Evolutionary conservation across 2,329 filamentous ascomycete species (phyloP).

Genomic region (Cladosporium colombiae): DNA sequence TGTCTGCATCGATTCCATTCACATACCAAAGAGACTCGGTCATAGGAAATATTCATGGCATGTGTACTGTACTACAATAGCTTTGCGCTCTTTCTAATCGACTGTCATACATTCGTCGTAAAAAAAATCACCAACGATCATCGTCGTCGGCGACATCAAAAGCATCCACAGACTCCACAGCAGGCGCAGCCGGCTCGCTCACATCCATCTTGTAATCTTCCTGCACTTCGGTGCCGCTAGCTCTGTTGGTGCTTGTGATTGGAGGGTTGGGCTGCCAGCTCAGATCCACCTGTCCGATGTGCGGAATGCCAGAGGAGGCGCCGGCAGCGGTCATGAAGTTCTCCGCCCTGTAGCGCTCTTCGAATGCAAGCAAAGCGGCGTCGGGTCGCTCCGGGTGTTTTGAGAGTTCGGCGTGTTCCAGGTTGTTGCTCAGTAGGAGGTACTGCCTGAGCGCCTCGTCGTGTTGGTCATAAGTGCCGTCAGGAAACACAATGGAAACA

Average conservation of each 20-base stretch:
- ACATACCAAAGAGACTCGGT: not conserved
- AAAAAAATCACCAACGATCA: slow-evolving; percentile 25
- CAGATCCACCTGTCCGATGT: slow-evolving; percentile 65
- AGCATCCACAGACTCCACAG: slow-evolving; percentile 11
- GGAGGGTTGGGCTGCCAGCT: slow-evolving; percentile 53
- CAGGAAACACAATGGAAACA: slow-evolving; percentile 56
- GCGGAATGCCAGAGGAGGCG: slow-evolving; percentile 52
- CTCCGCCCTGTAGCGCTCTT: slow-evolving; percentile 63
- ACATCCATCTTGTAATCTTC: slow-evolving; percentile 20
- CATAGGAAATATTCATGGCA: not conserved
- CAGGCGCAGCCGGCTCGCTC: slow-evolving; percentile 19
- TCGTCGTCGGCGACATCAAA: slow-evolving; percentile 30
- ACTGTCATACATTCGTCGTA: slow-evolving; percentile 6
- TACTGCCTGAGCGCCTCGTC: slow-evolving; percentile 72
- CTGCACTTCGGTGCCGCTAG: slow-evolving; percentile 3
- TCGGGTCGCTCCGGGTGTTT: slow-evolving; percentile 42
- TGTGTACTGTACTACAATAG: slow-evolving; percentile 5
- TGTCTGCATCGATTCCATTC: not conserved
- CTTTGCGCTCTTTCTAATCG: not conserved
- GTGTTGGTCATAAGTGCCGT: slow-evolving; percentile 63
- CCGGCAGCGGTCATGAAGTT: slow-evolving; percentile 40
- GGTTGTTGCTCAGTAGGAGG: slow-evolving; percentile 52
- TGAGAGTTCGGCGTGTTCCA: slow-evolving; percentile 42
- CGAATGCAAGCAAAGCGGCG: slow-evolving; percentile 45
- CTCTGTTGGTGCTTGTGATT: not conserved